These are phyloP conservation scores for Lepidium didymum DNA, from an alignment of 345 rosid genomes.

Conservation along the genomic window DNA sequence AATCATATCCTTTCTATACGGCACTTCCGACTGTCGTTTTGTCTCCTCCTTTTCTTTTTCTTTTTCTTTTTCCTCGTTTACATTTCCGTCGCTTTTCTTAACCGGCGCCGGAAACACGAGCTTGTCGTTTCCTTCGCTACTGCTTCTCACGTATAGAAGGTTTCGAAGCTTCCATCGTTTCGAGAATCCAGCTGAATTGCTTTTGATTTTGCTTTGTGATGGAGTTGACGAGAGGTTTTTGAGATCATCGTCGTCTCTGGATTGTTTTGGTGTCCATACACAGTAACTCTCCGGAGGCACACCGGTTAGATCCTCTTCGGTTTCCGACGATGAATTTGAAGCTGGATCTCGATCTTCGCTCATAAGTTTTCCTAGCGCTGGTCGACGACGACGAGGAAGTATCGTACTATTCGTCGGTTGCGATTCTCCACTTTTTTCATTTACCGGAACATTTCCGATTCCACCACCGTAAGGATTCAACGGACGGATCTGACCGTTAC, in stretches of 20 bases:
- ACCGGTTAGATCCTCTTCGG: constrained; percentile 49
- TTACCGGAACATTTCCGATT: not conserved
- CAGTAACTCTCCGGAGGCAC: constrained; percentile 53
- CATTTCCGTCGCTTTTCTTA: constrained; percentile 1
- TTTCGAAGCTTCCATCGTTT: constrained; percentile 69
- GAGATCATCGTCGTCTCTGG: not conserved
- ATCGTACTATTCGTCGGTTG: not conserved
- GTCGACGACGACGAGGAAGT: constrained; percentile 29
- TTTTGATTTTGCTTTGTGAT: constrained; percentile 39
- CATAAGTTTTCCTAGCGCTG: constrained; percentile 45
- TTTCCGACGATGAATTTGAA: constrained; percentile 43
- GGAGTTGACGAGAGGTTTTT: constrained; percentile 18
- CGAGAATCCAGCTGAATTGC: constrained; percentile 49
- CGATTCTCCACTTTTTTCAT: constrained; percentile 23
- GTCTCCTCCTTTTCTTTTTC: constrained; percentile 31
- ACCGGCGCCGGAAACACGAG: constrained; percentile 39
- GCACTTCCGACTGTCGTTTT: constrained; percentile 43
- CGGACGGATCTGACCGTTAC: constrained; percentile 60
- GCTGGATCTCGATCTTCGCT: constrained; percentile 43
- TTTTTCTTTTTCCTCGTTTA: not conserved
- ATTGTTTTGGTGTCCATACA: constrained; percentile 55
- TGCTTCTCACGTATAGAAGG: constrained; percentile 41
- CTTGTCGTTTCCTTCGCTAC: constrained; percentile 46
- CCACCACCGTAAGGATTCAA: constrained; percentile 32
- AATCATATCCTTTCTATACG: constrained; percentile 44